A percentile compares a stretch with the other conserved stretches of the same genome.
These are phyloP conservation scores for Hypseocharis bilobata DNA, from an alignment of 441 rosid species.

Conservation along the genomic window DNA sequence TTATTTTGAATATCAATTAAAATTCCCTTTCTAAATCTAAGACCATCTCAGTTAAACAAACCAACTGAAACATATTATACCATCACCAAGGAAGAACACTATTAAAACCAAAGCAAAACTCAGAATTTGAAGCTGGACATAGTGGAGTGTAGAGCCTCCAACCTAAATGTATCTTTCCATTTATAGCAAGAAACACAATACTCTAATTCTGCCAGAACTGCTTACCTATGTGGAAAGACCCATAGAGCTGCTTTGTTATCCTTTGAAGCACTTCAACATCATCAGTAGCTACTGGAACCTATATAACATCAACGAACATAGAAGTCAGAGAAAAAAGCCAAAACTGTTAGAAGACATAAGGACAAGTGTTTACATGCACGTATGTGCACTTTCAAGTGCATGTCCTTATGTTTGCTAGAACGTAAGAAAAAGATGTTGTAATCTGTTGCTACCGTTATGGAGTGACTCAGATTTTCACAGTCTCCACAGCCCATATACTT, in stretches of 20 bases:
- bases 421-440: constrained; percentile 7
- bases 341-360: background rate
- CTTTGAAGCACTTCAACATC: constrained; percentile 68
- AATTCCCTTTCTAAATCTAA: background rate
- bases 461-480: constrained; percentile 82
- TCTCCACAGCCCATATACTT: constrained; percentile 90
- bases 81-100: background rate
- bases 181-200: background rate
- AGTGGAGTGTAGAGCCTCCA: background rate
- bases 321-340: background rate
- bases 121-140: background rate
- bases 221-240: constrained; percentile 59
- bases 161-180: background rate
- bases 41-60: background rate
- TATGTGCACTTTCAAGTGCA: background rate
- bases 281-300: constrained; percentile 83
- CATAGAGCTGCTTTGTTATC: constrained; percentile 68
- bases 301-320: constrained; percentile 14
- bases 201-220: constrained; percentile 10
- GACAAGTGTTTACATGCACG: constrained; percentile 6
- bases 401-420: background rate
- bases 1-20: background rate
- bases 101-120: background rate
- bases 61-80: background rate
- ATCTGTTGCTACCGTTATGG: constrained; percentile 46